Evolutionary conservation across 495 filamentous ascomycete species (phyloP).

Genomic region (Articulospora tetracladia): DNA sequence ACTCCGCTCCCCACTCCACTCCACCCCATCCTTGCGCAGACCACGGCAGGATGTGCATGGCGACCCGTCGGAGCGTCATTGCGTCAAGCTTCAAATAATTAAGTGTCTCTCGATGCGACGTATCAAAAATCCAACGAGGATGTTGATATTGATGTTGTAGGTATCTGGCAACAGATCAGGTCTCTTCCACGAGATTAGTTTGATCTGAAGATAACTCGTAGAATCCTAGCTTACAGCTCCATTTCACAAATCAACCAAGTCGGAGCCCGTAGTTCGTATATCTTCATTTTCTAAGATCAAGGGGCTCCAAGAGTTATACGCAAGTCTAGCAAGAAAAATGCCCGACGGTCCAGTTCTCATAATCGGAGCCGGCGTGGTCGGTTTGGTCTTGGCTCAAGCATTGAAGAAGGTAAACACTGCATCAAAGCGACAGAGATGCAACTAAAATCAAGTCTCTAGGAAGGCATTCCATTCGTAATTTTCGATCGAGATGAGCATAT

Average conservation of each 20-base stretch:
- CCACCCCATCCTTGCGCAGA: background rate
- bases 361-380: slow-evolving; percentile 42
- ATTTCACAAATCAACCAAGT: too few relatives aligned
- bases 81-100: background rate
- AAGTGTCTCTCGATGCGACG: background rate
- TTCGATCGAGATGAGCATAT: slow-evolving; percentile 50
- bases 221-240: too few relatives aligned
- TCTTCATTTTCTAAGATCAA: too few relatives aligned
- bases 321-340: background rate
- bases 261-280: too few relatives aligned
- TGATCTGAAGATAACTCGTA: too few relatives aligned
- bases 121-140: background rate
- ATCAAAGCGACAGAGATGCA: background rate
- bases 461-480: slow-evolving; percentile 35
- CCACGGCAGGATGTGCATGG: background rate
- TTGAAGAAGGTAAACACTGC: slow-evolving; percentile 23
- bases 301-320: too few relatives aligned
- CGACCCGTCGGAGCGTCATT: background rate
- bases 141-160: background rate
- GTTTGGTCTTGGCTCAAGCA: slow-evolving; percentile 52
- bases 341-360: background rate
- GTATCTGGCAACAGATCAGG: too few relatives aligned
- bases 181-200: too few relatives aligned
- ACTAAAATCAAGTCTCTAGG: background rate
- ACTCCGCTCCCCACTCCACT: background rate